Evolutionary conservation across 177 flowering plant genomes (phyloP).

Genomic region (Vitis hybrid): DNA sequence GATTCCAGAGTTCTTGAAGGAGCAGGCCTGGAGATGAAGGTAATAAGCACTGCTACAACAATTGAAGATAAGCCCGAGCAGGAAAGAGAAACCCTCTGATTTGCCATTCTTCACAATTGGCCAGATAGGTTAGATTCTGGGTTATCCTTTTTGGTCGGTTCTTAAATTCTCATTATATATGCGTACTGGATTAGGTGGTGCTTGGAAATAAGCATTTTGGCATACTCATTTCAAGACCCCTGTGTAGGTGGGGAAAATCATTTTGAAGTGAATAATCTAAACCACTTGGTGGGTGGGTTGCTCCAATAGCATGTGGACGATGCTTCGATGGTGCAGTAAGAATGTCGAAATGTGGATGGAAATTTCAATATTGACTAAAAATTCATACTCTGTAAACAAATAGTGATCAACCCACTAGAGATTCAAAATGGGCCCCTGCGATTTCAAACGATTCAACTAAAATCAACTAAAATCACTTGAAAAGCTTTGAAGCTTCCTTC

Average conservation of each 20-base stretch:
- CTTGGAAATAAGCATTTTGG: not conserved
- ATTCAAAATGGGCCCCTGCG: no score
- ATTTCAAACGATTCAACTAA: no score
- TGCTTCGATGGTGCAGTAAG: no score
- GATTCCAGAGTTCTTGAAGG: constrained; percentile 26
- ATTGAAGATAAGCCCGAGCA: not conserved
- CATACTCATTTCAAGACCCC: not conserved
- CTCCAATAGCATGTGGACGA: no score
- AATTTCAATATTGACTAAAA: no score
- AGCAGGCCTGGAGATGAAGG: not conserved
- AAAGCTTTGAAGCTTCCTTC: no score
- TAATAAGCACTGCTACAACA: not conserved
- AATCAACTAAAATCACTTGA: no score
- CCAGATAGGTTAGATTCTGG: not conserved
- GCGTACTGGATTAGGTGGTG: not conserved
- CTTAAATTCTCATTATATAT: not conserved
- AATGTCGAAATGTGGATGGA: no score
- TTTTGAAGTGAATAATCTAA: no score
- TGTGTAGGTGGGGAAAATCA: not conserved
- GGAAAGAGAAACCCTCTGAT: not conserved
- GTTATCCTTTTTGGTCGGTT: not conserved
- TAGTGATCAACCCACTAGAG: no score
- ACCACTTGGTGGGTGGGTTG: no score
- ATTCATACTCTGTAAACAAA: no score
- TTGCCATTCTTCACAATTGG: not conserved